Evolutionary conservation across 306 rosid genomes (phyloP).

Genomic region (Ormosia emarginata): DNA sequence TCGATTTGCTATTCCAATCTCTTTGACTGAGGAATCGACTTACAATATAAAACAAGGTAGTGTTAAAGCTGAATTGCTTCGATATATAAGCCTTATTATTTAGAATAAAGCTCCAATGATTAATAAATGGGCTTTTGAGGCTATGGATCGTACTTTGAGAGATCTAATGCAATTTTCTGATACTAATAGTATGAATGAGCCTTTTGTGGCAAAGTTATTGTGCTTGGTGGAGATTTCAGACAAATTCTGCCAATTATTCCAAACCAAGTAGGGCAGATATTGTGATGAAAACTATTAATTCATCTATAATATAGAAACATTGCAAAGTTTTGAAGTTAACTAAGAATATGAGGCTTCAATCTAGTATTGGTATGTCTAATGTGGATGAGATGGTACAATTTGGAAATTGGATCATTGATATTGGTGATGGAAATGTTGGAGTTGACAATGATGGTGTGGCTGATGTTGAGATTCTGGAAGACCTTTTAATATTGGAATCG

Average conservation of each 20-base stretch:
- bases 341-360: too few relatives aligned
- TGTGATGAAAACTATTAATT: neutral
- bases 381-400: too few relatives aligned
- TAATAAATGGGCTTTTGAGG: neutral
- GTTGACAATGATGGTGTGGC: too few relatives aligned
- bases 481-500: too few relatives aligned
- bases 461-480: too few relatives aligned
- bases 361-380: too few relatives aligned
- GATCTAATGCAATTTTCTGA: neutral
- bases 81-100: too few relatives aligned
- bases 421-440: too few relatives aligned
- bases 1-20: neutral
- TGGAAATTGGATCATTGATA: too few relatives aligned
- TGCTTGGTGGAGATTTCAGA: too few relatives aligned
- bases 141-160: neutral
- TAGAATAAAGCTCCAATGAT: too few relatives aligned
- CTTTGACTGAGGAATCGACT: neutral
- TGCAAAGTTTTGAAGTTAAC: neutral
- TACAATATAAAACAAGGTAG: neutral
- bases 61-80: neutral
- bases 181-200: neutral
- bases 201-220: neutral
- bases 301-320: neutral
- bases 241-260: too few relatives aligned
- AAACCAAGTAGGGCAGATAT: neutral